phyloP scores from a whole-genome alignment of 306 rosid genomes.

The Sechiopsis laciniata region DNA sequence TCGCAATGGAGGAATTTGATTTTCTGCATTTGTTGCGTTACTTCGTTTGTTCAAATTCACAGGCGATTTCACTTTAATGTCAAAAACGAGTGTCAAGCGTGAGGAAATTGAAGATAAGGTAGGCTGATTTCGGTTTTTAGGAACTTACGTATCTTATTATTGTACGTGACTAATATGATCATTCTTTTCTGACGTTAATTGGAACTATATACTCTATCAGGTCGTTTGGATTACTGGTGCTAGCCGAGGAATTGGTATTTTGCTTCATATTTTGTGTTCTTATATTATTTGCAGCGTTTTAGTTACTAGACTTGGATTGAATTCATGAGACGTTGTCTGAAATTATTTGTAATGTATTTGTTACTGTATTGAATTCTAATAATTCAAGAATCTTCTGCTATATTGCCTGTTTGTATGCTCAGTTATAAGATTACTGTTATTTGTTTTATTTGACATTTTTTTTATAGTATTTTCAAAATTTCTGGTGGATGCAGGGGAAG shows the following conservation, averaged over 20 bases:
- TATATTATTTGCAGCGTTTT: neutral
- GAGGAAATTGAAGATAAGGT: constrained; percentile 76
- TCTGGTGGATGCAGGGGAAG: constrained; percentile 49
- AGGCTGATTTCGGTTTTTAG: neutral
- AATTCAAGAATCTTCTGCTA: neutral
- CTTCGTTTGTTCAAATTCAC: neutral
- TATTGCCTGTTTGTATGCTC: neutral
- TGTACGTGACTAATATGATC: neutral
- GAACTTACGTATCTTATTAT: neutral
- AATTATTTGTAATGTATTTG: neutral
- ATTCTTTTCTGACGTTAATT: neutral
- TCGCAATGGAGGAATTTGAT: neutral
- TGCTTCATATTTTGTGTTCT: neutral
- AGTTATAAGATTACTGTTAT: neutral
- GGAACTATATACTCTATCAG: constrained; percentile 32
- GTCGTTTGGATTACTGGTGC: constrained; percentile 96
- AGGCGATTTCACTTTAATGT: constrained; percentile 86
- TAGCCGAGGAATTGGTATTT: constrained; percentile 90
- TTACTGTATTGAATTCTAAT: neutral
- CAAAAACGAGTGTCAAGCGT: constrained; percentile 54
- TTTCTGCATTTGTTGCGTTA: neutral
- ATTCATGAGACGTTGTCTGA: neutral
- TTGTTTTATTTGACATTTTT: neutral
- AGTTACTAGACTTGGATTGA: neutral
- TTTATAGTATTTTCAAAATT: neutral